phyloP scores from a whole-genome alignment of 2,329 filamentous ascomycete genomes.

The Fusarium sp. region DNA sequence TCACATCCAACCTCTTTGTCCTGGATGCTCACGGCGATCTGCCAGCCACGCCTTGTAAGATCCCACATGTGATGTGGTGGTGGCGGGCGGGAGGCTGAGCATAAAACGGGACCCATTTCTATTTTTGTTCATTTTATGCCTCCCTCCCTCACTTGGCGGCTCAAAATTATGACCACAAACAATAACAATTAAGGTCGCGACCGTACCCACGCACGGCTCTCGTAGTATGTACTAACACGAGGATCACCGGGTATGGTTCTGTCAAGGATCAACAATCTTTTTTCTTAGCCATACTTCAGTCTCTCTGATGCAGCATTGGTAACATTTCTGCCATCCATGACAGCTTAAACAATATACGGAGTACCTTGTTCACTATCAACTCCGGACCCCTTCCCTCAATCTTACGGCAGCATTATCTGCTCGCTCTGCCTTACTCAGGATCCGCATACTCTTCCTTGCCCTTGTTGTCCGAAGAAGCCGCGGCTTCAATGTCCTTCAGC shows the following conservation, averaged over 20 bases:
- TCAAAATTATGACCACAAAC: conserved; percentile 24
- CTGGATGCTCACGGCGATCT: conserved; percentile 1
- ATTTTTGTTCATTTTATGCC: conserved; percentile 42
- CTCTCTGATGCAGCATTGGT: background rate
- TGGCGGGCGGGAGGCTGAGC: conserved; percentile 40
- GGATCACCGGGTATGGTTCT: background rate
- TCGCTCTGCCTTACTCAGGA: conserved; percentile 56
- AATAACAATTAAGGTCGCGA: background rate
- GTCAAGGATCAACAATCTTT: background rate
- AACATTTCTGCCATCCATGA: background rate
- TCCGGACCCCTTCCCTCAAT: background rate
- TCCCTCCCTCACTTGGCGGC: conserved; percentile 23
- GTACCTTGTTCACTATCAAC: conserved; percentile 3
- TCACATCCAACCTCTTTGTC: conserved; percentile 28
- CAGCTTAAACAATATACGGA: background rate
- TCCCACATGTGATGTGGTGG: background rate
- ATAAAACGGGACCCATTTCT: conserved; percentile 28
- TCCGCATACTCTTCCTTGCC: conserved; percentile 52
- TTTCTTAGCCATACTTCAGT: conserved; percentile 4
- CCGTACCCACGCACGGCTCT: background rate
- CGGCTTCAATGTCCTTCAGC: conserved; percentile 80
- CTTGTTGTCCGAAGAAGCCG: conserved; percentile 52
- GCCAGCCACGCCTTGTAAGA: conserved; percentile 9
- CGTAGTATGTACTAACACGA: conserved; percentile 3
- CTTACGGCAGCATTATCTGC: background rate